Evolutionary conservation across 2,329 filamentous ascomycete genomes (phyloP).

Genomic region (Aspergillus sp.): DNA sequence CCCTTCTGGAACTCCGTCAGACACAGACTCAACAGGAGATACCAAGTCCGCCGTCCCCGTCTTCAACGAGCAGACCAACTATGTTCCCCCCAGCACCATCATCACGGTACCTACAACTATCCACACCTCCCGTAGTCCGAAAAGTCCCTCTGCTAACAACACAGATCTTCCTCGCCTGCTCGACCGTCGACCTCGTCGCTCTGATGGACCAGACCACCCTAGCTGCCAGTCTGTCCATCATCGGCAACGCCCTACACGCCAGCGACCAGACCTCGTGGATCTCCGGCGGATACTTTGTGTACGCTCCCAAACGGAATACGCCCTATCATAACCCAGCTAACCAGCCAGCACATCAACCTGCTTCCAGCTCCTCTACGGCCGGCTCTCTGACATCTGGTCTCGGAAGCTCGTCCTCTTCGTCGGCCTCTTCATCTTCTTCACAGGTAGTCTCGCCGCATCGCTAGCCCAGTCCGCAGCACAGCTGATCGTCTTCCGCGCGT

Average conservation of each 20-base stretch:
- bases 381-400: constrained; percentile 59
- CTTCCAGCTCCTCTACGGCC: constrained; percentile 63
- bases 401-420: constrained; percentile 57
- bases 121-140: neutral
- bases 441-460: constrained; percentile 59
- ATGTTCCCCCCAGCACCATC: constrained; percentile 51
- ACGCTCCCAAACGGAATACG: too few relatives aligned
- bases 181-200: constrained; percentile 54
- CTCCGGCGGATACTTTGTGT: constrained; percentile 57
- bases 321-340: too few relatives aligned
- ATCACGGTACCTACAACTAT: constrained; percentile 42
- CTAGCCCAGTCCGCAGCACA: constrained; percentile 55
- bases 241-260: constrained; percentile 51
- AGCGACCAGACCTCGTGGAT: constrained; percentile 55
- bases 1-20: neutral
- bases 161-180: constrained; percentile 57
- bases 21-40: neutral
- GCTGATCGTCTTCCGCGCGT: constrained; percentile 59
- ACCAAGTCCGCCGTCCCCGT: constrained; percentile 11
- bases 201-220: constrained; percentile 59
- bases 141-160: neutral
- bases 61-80: constrained; percentile 58
- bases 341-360: constrained; percentile 61
- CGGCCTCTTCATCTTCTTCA: constrained; percentile 51
- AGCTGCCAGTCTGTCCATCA: constrained; percentile 54